phyloP scores from a whole-genome alignment of 2,329 filamentous ascomycete genomes.

The Diaporthe capsici region DNA sequence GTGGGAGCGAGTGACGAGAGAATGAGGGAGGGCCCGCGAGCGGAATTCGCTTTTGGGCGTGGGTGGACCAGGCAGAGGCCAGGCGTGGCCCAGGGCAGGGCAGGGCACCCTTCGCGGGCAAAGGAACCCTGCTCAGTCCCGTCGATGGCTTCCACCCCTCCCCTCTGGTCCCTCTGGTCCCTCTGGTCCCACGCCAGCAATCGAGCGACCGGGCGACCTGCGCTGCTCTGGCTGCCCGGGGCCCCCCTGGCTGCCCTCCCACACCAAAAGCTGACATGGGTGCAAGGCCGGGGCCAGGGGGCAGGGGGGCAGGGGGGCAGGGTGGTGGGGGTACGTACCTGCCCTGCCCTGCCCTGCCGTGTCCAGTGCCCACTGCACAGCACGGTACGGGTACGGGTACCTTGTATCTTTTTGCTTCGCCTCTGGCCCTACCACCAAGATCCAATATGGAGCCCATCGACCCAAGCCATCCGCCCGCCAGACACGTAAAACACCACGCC shows the following conservation, averaged over 20 bases:
- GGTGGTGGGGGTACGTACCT: conserved; percentile 20
- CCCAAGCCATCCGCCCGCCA: conserved; percentile 36
- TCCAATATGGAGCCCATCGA: conserved; percentile 39
- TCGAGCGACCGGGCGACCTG: conserved; percentile 14
- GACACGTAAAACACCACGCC: conserved; percentile 41
- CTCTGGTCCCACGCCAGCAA: not conserved
- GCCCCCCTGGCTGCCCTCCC: conserved; percentile 24
- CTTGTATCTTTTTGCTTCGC: conserved; percentile 35
- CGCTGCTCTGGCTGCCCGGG: conserved; percentile 10
- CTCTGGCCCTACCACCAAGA: conserved; percentile 36
- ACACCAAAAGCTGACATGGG: conserved; percentile 29
- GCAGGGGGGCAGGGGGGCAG: not conserved
- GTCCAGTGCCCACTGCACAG: conserved; percentile 8
- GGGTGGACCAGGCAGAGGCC: conserved; percentile 11
- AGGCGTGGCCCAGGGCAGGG: conserved; percentile 18
- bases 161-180: conserved; percentile 12
- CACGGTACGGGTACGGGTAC: conserved; percentile 17
- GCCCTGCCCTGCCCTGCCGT: conserved; percentile 10
- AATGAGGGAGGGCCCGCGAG: not conserved
- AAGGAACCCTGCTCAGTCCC: conserved; percentile 23
- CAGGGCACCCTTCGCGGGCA: conserved; percentile 22
- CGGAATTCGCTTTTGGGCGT: conserved; percentile 25
- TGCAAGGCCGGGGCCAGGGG: conserved; percentile 17
- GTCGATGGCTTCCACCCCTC: conserved; percentile 28
- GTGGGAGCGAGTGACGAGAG: not conserved